These are phyloP conservation scores for Mycena vitilis DNA, from an alignment of 768 basidiomycete genomes.

Conservation along the genomic window DNA sequence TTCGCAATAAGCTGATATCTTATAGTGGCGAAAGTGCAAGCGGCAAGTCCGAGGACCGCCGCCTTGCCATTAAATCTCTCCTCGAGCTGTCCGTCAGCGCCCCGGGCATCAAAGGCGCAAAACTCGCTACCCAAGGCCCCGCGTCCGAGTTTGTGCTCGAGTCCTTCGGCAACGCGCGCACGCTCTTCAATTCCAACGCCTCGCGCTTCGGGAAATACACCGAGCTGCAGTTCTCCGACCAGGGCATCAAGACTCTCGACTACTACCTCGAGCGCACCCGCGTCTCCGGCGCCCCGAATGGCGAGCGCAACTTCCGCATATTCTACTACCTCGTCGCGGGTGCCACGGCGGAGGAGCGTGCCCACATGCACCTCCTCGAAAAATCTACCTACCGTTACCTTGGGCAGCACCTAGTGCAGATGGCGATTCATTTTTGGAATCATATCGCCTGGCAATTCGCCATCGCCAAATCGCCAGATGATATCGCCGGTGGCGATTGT, in stretches of 20 bases:
- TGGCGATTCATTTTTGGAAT: no score
- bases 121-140: conserved; percentile 87
- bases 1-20: neutral
- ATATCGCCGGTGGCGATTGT: no score
- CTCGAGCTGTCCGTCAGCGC: conserved; percentile 91
- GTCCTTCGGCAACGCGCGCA: conserved; percentile 92
- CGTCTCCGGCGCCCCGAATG: conserved; percentile 87
- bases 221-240: conserved; percentile 95
- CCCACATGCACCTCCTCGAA: conserved; percentile 87
- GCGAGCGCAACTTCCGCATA: conserved; percentile 97
- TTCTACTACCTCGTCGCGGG: conserved; percentile 98
- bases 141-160: conserved; percentile 97
- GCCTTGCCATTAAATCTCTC: conserved; percentile 93
- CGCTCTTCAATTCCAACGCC: conserved; percentile 93
- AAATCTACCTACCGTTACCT: conserved; percentile 89
- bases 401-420: conserved; percentile 62
- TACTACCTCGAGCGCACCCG: conserved; percentile 95
- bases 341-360: conserved; percentile 87
- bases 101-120: conserved; percentile 94
- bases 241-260: conserved; percentile 93
- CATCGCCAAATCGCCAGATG: no score
- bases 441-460: no score
- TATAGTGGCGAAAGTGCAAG: conserved; percentile 90
- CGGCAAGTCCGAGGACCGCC: conserved; percentile 92
- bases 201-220: conserved; percentile 99